Conservation (phyloP, 352 stramenopile genomes). For the Nothophytophthora sp. region DNA sequence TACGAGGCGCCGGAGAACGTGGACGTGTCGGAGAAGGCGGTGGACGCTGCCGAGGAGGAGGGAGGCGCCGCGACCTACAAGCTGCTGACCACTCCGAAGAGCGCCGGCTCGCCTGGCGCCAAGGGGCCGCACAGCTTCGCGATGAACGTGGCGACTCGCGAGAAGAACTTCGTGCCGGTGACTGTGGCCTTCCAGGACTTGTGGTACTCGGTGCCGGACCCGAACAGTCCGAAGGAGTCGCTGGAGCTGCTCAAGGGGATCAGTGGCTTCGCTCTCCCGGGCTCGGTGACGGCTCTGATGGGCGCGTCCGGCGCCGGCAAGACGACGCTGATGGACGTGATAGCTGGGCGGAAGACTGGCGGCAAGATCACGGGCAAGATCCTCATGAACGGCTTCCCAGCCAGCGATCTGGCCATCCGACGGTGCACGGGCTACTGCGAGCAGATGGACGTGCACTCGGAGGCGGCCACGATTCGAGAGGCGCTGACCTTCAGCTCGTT, state of each 20-base stretch:
- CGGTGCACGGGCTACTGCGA: constrained; percentile 40
- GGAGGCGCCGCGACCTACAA: not conserved
- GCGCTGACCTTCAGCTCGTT: constrained; percentile 82
- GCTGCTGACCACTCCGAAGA: not conserved
- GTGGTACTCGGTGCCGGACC: constrained; percentile 20
- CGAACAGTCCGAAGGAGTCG: constrained; percentile 4
- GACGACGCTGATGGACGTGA: constrained; percentile 90
- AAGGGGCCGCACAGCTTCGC: not conserved
- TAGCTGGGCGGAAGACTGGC: constrained; percentile 31
- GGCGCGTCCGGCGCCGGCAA: constrained; percentile 63
- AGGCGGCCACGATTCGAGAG: constrained; percentile 83
- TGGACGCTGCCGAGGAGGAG: not conserved
- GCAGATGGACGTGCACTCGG: constrained; percentile 81
- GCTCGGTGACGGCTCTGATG: constrained; percentile 80
- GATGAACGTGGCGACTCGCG: constrained; percentile 36
- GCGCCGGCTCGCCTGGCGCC: too few species aligned
- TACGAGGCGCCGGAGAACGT: not conserved
- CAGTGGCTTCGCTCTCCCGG: constrained; percentile 26
- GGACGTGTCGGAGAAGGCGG: not conserved
- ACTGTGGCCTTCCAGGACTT: constrained; percentile 26
- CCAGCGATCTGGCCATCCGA: constrained; percentile 11
- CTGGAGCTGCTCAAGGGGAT: constrained; percentile 33
- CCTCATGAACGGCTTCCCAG: constrained; percentile 7
- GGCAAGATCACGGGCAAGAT: constrained; percentile 5
- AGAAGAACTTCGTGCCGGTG: constrained; percentile 15